Base-by-base conservation (phyloP, 2,329 filamentous ascomycete species). In the Achaetomium macrosporum region DNA sequence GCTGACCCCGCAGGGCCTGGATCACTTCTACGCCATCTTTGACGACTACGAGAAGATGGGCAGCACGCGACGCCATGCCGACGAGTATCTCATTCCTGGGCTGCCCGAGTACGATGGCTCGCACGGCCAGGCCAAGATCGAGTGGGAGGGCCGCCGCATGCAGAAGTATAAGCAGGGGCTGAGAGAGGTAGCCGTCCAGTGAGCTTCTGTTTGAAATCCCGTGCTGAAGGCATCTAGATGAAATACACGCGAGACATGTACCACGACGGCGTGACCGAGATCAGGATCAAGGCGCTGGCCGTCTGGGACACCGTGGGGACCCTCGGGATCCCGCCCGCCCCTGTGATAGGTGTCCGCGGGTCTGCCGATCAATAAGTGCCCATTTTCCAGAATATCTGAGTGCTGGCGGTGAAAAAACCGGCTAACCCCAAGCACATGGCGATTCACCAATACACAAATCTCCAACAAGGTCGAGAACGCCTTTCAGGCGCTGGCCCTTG, bases 281-380 rank as follows among this genome's bases (percentile, higher is more conserved):
- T 78, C 35, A 67, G 61, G 10, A 68, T 78, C 51, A 70, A 72
- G 54, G 74, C 73, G 1, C 66, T 77, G 25, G 75, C 69, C 5
- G 75, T 77, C 6, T 78, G 72, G 71, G 75, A 78, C 58, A 78
- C 76, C 1, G 75, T 77, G 30, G 74, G 74, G 50, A 61, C 68
- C 1, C 62, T 74, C 7, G 73, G 71, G 1, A 69, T 77, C 31
- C 74, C 74, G 1, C 70, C 71, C 0, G 66, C 65, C 5, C 67
- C 71, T 2, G 58, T 71, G 49, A 58, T 72, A 6, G 68, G 67
- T 50, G 53, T 71, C 50, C 65, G 69, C 9, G 70, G 71, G 20
- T 68, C 67, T 11, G 61, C 67, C 1, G 60, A 67, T 33, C 65
- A 70, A 61, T 68, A 66, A 59, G 61, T 61, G 31, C 15, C 33